phyloP scores from a whole-genome alignment of 2,329 filamentous ascomycete species.

The Fusarium sp. region DNA sequence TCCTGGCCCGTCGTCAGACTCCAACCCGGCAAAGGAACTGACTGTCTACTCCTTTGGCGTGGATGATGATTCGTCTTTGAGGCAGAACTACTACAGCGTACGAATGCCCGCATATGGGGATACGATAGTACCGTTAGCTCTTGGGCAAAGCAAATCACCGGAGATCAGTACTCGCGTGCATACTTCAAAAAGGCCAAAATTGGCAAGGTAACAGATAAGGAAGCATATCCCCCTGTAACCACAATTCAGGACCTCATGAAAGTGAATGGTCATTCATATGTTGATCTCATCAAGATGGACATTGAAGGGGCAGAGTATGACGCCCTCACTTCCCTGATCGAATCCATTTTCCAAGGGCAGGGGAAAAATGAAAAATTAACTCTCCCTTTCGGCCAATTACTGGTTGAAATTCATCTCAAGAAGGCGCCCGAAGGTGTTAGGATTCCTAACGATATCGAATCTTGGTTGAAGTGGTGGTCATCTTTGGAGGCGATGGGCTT shows the following conservation, averaged over 20 bases:
- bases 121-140: neutral
- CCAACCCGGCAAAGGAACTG: neutral
- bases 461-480: constrained; percentile 2
- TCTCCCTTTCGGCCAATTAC: neutral
- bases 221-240: neutral
- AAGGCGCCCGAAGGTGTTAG: neutral
- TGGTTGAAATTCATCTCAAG: neutral
- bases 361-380: neutral
- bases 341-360: neutral
- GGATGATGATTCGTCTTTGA: neutral
- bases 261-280: neutral
- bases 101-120: constrained; percentile 5
- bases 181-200: neutral
- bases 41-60: constrained; percentile 1
- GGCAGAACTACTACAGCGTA: neutral
- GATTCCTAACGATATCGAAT: neutral
- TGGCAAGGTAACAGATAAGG: neutral
- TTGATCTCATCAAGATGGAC: constrained; percentile 4
- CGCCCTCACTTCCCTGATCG: neutral
- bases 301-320: neutral
- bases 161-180: neutral
- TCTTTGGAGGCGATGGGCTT: neutral
- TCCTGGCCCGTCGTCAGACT: neutral
- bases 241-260: neutral
- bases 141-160: neutral